Base-by-base conservation (phyloP, 345 rosid genomes). In the Gossypium turneri region DNA sequence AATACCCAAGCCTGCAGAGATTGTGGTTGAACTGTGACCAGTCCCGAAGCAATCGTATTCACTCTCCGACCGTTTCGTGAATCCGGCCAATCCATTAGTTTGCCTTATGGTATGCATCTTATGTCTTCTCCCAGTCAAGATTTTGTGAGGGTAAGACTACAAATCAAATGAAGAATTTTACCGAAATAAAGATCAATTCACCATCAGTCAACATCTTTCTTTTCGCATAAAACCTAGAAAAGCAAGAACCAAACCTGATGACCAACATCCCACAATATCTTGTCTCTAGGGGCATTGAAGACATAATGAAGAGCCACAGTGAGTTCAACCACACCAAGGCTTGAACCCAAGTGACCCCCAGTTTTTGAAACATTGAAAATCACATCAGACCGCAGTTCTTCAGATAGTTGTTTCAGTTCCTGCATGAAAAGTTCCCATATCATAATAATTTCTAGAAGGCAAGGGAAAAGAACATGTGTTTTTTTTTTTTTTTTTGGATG, bases 301-400 rank as follows among this genome's bases (percentile, higher is more conserved):
- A 95, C 94, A 84, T 86, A 91, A 81, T 95, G 99, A 85, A 95
- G 97, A 78, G 97, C 96, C 73, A 95, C 98, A 24, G 98, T 95
- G 47, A 95, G 96, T 88, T 95, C 99, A 70, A 95, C 96, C 62
- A 95, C 98, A 78, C 99, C 99, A 78, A 95, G 98, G 81, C 97
- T 93, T 2, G 99, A 93, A 25, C 99, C 99, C 24, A 93, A 79
- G 76, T 93, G 99, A 67, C 99, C 99, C 75, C 99, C 98, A 9
- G 98, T 95, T 81, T 87, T 91, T 0, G 99, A 95, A 50, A 95
- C 98, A 64, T 87, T 90, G 74, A 92, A 92, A 78, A 95, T 87
- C 75, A 95, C 98, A 76, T 95, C 99, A 0, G 97, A 91, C 76
- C 98, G 82, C 84, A 95, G 70, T 85, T 95, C 97, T 34, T 92